Conservation (phyloP, 2,329 filamentous ascomycete species). For the Colletotrichum sp. region DNA sequence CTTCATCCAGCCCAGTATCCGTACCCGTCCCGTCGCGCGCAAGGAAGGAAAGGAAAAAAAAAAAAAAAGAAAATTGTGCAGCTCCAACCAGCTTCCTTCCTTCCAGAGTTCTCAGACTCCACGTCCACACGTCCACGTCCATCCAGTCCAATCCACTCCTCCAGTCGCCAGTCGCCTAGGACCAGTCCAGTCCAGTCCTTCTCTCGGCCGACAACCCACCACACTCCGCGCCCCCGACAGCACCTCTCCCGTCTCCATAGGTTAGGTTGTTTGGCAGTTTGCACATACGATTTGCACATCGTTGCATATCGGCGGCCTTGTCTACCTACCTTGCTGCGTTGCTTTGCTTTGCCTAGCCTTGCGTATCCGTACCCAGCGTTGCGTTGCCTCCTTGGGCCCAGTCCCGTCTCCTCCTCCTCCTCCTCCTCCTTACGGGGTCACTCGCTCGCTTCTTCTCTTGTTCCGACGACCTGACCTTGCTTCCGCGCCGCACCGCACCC, state of each 20-base stretch:
- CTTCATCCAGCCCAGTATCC: slow-evolving; percentile 4
- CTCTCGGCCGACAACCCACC: slow-evolving; percentile 14
- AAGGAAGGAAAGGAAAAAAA: neutral
- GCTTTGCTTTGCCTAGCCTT: neutral
- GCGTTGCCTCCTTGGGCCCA: neutral
- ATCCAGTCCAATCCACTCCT: neutral
- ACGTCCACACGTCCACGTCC: neutral
- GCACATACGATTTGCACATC: slow-evolving; percentile 2
- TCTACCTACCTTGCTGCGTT: neutral
- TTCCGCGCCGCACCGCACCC: neutral
- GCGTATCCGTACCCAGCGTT: neutral
- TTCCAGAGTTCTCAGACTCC: neutral
- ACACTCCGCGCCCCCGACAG: neutral
- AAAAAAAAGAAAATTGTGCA: neutral
- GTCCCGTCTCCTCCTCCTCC: neutral
- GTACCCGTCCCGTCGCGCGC: neutral
- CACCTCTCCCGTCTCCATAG: neutral
- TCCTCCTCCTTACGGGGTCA: neutral
- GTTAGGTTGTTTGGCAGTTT: neutral
- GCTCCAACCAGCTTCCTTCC: neutral
- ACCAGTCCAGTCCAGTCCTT: neutral
- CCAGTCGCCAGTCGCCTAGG: neutral
- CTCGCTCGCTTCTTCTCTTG: slow-evolving; percentile 11
- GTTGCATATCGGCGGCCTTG: neutral
- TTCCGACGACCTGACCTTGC: slow-evolving; percentile 13